Percentiles rank a stretch among this genome's conserved stretches.
These are phyloP conservation scores for Sequoiadendron giganteum DNA, from an alignment of 75 land plant species.

Conservation along the genomic window DNA sequence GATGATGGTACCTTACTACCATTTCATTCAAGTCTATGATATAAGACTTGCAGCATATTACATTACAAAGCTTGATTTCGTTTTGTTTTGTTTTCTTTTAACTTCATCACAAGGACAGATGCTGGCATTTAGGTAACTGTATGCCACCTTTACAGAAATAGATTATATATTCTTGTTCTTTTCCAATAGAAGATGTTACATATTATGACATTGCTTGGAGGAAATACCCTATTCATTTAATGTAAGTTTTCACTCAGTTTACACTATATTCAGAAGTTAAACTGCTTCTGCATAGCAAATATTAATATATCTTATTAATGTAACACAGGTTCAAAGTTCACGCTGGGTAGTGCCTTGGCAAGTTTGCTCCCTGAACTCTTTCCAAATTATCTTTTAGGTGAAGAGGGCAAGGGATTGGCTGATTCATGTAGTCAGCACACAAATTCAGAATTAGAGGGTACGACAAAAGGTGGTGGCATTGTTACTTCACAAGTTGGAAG, in stretches of 20 bases:
- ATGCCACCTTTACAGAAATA: not conserved
- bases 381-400: conserved; percentile 4
- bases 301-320: not conserved
- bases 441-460: conserved; percentile 8
- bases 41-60: conserved; percentile 2
- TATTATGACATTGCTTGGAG: not conserved
- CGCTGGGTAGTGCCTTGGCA: conserved; percentile 62
- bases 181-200: not conserved
- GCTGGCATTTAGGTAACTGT: not conserved
- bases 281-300: no score
- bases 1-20: conserved; percentile 45
- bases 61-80: not conserved
- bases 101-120: not conserved
- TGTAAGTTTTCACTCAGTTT: not conserved
- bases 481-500: conserved; percentile 4
- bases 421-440: conserved; percentile 2
- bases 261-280: not conserved
- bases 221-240: not conserved
- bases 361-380: conserved; percentile 64
- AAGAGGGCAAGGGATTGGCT: conserved; percentile 6
- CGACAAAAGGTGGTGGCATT: not conserved
- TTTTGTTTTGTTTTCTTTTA: not conserved
- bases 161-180: not conserved
- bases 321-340: conserved; percentile 54
- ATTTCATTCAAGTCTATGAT: not conserved